Evolutionary conservation across 306 rosid species (phyloP).

Genomic region (Casuarina glauca): DNA sequence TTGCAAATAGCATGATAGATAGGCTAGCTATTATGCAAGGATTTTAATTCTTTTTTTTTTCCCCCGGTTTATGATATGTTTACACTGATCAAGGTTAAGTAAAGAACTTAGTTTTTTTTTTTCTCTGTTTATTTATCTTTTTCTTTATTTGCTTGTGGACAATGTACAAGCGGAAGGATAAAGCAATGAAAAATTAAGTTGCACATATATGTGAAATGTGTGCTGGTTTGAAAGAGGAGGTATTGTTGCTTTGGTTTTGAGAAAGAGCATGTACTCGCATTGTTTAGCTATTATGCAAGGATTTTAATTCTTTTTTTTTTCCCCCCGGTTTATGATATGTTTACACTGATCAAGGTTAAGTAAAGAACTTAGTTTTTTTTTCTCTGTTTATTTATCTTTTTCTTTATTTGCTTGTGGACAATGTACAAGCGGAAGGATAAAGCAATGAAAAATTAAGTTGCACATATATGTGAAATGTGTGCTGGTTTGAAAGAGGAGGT

Average conservation of each 20-base stretch:
- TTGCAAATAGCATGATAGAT: neutral
- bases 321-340: neutral
- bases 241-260: too few species aligned
- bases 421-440: neutral
- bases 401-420: neutral
- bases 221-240: neutral
- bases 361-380: neutral
- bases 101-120: neutral
- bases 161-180: neutral
- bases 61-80: neutral
- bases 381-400: neutral
- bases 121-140: neutral
- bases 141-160: neutral
- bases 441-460: neutral
- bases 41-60: neutral
- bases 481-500: neutral
- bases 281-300: neutral
- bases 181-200: neutral
- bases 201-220: neutral
- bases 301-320: neutral
- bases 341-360: neutral
- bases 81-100: neutral
- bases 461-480: neutral
- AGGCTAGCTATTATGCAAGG: neutral
- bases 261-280: too few species aligned